Evolutionary conservation across 1,139 yeast species (phyloP), one percentile per base, ranked within the genome.

Genomic region (Protomyces arabidopsidicola): DNA sequence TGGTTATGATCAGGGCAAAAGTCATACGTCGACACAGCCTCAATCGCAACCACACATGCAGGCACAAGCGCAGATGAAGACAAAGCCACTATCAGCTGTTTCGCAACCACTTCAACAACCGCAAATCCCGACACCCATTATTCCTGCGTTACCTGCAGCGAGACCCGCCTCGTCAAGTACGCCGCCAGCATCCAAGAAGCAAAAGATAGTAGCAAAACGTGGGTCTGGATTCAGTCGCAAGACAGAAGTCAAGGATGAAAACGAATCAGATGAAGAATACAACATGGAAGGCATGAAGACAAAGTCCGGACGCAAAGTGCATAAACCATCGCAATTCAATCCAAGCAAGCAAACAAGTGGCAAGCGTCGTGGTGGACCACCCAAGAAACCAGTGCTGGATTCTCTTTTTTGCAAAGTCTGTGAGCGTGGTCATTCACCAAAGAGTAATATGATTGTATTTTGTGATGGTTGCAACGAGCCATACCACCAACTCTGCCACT

Each of bases 391-490:
- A 27, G 63, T 45, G 12, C 56, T 50, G 27, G 76, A 74, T 53
- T 70, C 71, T 5, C 72, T 73, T 50, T 77, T 74, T n/a, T 77
- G 80, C 69, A 74, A 73, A 55, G 73, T 75, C 24, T 77, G 80
- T 67, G 76, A 75, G 65, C 71, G 79, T 34, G 78, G 77, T 8
- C 76, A 75, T 66, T 71, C 77, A 54, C 76, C 76, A n/a, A 72
- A 73, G 42, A 72, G 75, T 14, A 76, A 78, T 64, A 76, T 75
- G 59, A 75, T 77, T 36, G 79, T 77, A n/a, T 77, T 77, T 64
- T 77, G 80, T 66, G 78, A 75, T 67, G 78, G 76, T 50, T 77
- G 80, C 70, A 72, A 73, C 51, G 74, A 77, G 6, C 79, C 80
- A 0, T 77, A 75, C 66, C 80, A 77, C 62, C 79, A 78, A 65